Conservation (phyloP, 2,329 filamentous ascomycete species). For the Fusarium anthophilum region DNA sequence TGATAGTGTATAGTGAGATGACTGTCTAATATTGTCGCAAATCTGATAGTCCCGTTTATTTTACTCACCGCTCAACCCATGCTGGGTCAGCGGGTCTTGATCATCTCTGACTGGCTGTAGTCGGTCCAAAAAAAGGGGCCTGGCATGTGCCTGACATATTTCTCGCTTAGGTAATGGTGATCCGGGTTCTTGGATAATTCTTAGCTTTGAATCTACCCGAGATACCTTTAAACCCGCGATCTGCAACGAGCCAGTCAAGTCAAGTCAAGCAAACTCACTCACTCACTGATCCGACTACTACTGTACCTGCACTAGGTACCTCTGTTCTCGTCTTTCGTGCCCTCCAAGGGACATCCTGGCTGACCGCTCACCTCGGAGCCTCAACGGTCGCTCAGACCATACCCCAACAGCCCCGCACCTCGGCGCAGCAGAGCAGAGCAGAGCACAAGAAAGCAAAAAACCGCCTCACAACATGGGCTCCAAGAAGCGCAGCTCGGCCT, state of each 20-base stretch:
- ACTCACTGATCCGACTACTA: not conserved
- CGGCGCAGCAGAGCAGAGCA: conserved; percentile 9
- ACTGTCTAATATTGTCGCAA: not conserved
- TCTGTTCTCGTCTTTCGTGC: not conserved
- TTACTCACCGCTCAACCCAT: conserved; percentile 20
- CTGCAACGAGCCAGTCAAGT: conserved; percentile 22
- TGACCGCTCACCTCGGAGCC: not conserved
- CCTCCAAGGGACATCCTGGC: not conserved
- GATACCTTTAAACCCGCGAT: conserved; percentile 32
- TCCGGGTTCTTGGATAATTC: conserved; percentile 21
- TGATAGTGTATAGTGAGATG: fast-evolving
- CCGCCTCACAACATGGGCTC: conserved; percentile 6
- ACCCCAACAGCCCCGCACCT: conserved; percentile 11
- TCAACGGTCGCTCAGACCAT: conserved; percentile 5
- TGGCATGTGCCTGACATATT: conserved; percentile 2
- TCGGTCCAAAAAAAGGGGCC: not conserved
- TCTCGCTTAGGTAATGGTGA: conserved; percentile 29
- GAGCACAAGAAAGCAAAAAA: conserved; percentile 6
- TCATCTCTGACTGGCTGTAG: not conserved
- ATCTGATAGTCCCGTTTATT: conserved; percentile 14
- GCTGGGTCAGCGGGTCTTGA: not conserved
- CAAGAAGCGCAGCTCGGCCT: conserved; percentile 11
- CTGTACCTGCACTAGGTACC: conserved; percentile 7
- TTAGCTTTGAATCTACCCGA: conserved; percentile 27
- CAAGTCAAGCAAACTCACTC: conserved; percentile 1